These are phyloP conservation scores for Malus fusca DNA, from an alignment of 306 rosid species.

Conservation along the genomic window DNA sequence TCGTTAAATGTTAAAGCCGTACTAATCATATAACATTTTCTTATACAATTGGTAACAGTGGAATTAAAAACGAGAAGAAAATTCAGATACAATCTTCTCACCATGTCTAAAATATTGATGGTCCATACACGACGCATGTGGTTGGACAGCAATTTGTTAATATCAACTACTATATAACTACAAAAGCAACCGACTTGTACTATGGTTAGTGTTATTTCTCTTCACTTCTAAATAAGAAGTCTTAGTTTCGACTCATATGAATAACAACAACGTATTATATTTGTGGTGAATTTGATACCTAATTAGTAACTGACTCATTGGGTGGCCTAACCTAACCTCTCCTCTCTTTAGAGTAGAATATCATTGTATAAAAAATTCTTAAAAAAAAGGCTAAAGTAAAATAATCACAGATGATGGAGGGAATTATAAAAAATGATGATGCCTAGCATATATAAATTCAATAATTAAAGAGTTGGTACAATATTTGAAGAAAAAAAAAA, in stretches of 20 bases:
- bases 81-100: not conserved
- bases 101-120: not conserved
- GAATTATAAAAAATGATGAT: too few species aligned
- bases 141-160: not conserved
- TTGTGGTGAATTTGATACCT: too few species aligned
- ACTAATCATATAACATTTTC: not conserved
- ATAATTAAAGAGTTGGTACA: not conserved
- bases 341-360: too few species aligned
- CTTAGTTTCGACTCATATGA: too few species aligned
- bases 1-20: not conserved
- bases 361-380: too few species aligned
- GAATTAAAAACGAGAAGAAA: not conserved
- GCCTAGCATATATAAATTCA: not conserved
- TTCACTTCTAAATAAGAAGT: too few species aligned
- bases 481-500: not conserved
- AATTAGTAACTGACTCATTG: too few species aligned
- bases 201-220: too few species aligned
- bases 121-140: not conserved
- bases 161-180: not conserved
- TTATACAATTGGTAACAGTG: not conserved
- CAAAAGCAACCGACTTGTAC: too few species aligned
- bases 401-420: not conserved
- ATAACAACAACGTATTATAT: too few species aligned
- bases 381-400: not conserved
- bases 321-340: too few species aligned